Percentiles rank a stretch among this genome's conserved stretches.
Conservation (phyloP, 345 rosid species). For the Populus pruinosa region DNA sequence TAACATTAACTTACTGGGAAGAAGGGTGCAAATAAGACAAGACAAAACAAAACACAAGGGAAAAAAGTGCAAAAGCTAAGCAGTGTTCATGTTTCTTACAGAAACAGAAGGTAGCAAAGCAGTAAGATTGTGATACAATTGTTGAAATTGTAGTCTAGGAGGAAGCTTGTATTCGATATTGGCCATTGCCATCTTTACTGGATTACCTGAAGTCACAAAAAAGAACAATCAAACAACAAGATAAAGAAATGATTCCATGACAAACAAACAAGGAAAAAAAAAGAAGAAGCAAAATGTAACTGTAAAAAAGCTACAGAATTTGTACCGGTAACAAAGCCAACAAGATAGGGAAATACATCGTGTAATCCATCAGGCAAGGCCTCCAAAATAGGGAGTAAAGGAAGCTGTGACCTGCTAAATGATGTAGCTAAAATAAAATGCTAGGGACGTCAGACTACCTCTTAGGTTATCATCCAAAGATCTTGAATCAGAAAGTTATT, state of each 20-base stretch:
- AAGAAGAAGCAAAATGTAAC: not conserved
- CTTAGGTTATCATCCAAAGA: not conserved
- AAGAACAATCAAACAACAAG: slow-evolving; percentile 1
- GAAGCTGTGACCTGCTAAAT: slow-evolving; percentile 70
- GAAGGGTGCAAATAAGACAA: not conserved
- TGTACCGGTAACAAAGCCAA: not conserved
- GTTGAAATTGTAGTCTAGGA: slow-evolving; percentile 35
- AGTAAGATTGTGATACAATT: slow-evolving; percentile 53
- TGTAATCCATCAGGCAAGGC: not conserved
- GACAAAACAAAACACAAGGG: not conserved
- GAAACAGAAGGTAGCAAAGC: slow-evolving; percentile 55
- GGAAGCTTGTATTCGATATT: slow-evolving; percentile 53
- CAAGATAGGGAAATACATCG: not conserved
- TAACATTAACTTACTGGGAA: not conserved
- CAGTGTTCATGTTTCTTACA: slow-evolving; percentile 38
- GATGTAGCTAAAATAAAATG: slow-evolving; percentile 60
- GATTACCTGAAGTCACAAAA: slow-evolving; percentile 54
- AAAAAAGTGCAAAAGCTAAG: not conserved
- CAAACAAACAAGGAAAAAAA: not conserved
- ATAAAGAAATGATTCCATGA: not conserved
- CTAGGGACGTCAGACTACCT: slow-evolving; percentile 21
- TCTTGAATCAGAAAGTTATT: not conserved
- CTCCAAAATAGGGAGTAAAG: not conserved
- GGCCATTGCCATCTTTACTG: slow-evolving; percentile 68
- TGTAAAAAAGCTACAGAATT: not conserved